Percentiles rank a stretch among this genome's conserved stretches.
phyloP scores from a whole-genome alignment of 2,329 filamentous ascomycete genomes.

The Hymenoscyphus occultus region DNA sequence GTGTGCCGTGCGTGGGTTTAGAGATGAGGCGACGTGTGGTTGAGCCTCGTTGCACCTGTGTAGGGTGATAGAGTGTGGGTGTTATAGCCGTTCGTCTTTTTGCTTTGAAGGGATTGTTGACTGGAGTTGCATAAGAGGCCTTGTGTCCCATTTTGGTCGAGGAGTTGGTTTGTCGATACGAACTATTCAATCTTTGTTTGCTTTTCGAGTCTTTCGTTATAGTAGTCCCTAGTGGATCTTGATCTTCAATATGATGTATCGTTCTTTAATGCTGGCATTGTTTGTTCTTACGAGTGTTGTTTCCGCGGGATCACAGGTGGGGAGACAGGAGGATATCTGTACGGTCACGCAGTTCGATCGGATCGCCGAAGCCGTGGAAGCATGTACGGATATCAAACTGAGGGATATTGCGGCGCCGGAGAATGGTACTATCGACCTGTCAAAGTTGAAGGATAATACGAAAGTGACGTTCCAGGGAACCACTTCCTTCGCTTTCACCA shows the following conservation, averaged over 20 bases:
- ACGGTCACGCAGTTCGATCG: constrained; percentile 39
- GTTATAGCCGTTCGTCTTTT: background rate
- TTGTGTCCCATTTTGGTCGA: background rate
- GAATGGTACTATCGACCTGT: constrained; percentile 55
- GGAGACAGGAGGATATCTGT: constrained; percentile 1
- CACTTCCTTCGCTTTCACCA: constrained; percentile 42
- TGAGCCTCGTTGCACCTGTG: background rate
- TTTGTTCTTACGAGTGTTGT: background rate
- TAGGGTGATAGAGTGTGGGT: background rate
- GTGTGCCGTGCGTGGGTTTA: too few relatives aligned
- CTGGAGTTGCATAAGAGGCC: background rate
- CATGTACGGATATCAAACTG: constrained; percentile 55
- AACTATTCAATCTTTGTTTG: background rate
- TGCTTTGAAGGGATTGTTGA: background rate
- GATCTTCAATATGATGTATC: background rate
- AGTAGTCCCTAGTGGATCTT: background rate
- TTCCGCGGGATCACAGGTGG: background rate
- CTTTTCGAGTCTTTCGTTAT: background rate
- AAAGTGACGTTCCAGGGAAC: constrained; percentile 60
- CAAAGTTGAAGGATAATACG: constrained; percentile 49
- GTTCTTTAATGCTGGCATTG: background rate
- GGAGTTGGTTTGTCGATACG: background rate
- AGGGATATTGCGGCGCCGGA: constrained; percentile 55
- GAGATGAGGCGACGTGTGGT: too few relatives aligned
- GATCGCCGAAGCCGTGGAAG: constrained; percentile 47